Evolutionary conservation across 371 early-diverging fungal genomes (phyloP).

Genomic region (Basidiobolus meristosporus): DNA sequence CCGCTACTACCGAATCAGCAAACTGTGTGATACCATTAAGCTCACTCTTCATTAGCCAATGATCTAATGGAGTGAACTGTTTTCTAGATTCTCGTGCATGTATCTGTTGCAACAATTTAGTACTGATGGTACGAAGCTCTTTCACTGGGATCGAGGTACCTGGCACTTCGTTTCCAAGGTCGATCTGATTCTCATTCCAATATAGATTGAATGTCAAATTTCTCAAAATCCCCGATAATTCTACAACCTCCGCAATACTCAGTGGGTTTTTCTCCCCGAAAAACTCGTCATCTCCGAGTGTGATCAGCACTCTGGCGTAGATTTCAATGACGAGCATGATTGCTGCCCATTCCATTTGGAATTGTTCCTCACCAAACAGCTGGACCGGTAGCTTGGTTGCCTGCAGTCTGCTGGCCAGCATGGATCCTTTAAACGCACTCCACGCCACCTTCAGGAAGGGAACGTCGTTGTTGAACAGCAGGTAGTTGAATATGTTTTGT

Average conservation of each 20-base stretch:
- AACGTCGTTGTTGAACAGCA: background rate
- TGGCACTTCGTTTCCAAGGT: too few species aligned
- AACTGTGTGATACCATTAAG: conserved; percentile 40
- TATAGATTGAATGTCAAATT: conserved; percentile 49
- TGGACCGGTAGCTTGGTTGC: background rate
- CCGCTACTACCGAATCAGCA: conserved; percentile 28
- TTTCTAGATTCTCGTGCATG: conserved; percentile 67
- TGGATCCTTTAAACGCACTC: conserved; percentile 8
- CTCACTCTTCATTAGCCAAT: conserved; percentile 49
- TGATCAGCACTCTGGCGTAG: conserved; percentile 43
- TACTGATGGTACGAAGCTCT: conserved; percentile 34
- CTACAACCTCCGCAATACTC: conserved; percentile 19
- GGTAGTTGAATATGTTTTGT: background rate
- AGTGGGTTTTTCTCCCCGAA: conserved; percentile 31
- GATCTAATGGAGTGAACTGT: conserved; percentile 36
- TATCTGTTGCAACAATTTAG: conserved; percentile 51
- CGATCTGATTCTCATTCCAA: conserved; percentile 15
- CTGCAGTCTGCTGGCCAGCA: conserved; percentile 3
- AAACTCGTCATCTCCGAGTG: conserved; percentile 74
- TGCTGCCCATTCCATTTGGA: conserved; percentile 19
- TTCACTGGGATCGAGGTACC: conserved; percentile 22
- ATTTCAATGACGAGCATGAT: conserved; percentile 50
- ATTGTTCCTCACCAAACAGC: background rate
- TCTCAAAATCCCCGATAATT: conserved; percentile 27
- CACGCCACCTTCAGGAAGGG: conserved; percentile 9